Base-by-base conservation (phyloP, 352 stramenopile genomes). In the Peronospora belbahrii region DNA sequence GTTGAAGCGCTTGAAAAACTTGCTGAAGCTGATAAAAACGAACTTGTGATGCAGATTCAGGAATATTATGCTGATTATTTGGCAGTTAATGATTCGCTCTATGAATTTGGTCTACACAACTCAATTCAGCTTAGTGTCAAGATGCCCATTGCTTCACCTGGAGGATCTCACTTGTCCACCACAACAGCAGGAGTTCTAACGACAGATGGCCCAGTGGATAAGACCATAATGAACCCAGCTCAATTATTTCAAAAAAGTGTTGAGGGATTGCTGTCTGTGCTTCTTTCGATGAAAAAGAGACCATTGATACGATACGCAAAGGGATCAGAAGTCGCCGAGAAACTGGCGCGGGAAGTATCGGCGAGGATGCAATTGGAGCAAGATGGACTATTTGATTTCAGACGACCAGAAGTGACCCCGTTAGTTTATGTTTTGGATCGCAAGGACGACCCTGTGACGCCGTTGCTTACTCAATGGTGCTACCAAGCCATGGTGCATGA, bases 401-500 rank as follows among this genome's bases (percentile, higher is more conserved):
- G 84, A 33, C 77, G 86, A 32, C 83, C 80, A 14, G 80, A 92
- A 42, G 67, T 87, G 32, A 68, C 71, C 38, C 81, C 81, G n/a
- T 48, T 92, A 20, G 52, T 92, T 28, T 90, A 99, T 34, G 86
- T 99, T 22, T 68, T 99, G 37, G 97, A 99, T 73, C 84, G 97
- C 34, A 87, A 95, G 46, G 96, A 99, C 57, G 97, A 99, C 81
- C 96, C 96, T 3, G 94, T 99, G 27, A 99, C 97, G 30, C 97
- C 97, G 18, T 63, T 99, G 36, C 73, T 99, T 41, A 95, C 76
- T 35, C 96, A 99, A 67, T 99, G 95, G 95, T 97, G 88, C 17
- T 98, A 98, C 61, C 93, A 98, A 67, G 96, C 96, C 17, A 99
- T 99, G 97, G 95, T 99, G 4, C 97, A 99, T 62, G 97, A 99